Evolutionary conservation across 495 filamentous ascomycete species (phyloP).

Genomic region (Penicillium chermesinum): DNA sequence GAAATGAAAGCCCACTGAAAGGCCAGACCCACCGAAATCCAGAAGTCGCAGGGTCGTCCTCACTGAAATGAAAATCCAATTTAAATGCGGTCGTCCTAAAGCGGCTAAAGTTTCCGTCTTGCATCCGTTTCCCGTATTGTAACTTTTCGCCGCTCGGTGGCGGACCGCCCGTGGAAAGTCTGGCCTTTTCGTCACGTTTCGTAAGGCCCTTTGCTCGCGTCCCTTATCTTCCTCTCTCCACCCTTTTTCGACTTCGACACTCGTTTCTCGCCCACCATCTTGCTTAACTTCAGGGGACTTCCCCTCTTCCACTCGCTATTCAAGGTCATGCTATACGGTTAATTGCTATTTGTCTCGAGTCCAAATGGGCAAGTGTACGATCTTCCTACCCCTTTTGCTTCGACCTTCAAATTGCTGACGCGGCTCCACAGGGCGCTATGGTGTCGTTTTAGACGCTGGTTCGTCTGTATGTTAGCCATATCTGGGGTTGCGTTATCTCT

Average conservation of each 20-base stretch:
- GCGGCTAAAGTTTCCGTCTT: too few species aligned
- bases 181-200: too few species aligned
- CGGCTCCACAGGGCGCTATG: slow-evolving; percentile 49
- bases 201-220: too few species aligned
- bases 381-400: slow-evolving; percentile 3
- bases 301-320: slow-evolving; percentile 6
- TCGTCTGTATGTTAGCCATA: slow-evolving; percentile 50
- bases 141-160: too few species aligned
- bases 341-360: slow-evolving; percentile 13
- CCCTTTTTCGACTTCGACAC: slow-evolving; percentile 12
- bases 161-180: too few species aligned
- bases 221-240: too few species aligned
- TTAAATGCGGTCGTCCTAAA: too few species aligned
- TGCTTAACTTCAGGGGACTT: neutral
- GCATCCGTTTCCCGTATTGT: too few species aligned
- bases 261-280: neutral
- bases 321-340: slow-evolving; percentile 31
- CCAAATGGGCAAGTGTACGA: slow-evolving; percentile 49
- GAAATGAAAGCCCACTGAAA: too few species aligned
- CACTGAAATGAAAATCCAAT: too few species aligned
- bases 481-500: neutral
- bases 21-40: too few species aligned
- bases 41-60: too few species aligned
- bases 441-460: slow-evolving; percentile 64
- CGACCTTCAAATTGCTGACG: slow-evolving; percentile 1